Evolutionary conservation across 2,329 filamentous ascomycete genomes (phyloP).

Genomic region (Trichoderma aggressivum): DNA sequence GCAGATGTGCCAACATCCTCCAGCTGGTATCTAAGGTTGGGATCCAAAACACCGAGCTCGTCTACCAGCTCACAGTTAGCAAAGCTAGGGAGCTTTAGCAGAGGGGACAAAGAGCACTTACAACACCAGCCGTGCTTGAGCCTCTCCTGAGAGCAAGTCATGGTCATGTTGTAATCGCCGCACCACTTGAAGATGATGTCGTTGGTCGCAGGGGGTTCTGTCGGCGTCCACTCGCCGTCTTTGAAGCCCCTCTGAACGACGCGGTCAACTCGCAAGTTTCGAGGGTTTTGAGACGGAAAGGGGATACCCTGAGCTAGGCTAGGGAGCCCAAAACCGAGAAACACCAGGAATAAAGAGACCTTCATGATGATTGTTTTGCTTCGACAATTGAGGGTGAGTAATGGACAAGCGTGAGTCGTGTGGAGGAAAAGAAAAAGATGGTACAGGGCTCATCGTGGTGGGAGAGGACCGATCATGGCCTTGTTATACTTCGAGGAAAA

Average conservation of each 20-base stretch:
- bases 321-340: not conserved
- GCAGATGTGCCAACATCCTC: not conserved
- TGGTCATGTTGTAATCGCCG: not conserved
- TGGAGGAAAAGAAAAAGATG: not conserved
- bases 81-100: not conserved
- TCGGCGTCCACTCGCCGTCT: not conserved
- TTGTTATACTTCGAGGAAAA: not conserved
- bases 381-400: not conserved
- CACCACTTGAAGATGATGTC: conserved; percentile 10
- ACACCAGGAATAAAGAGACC: not conserved
- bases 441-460: too few relatives aligned
- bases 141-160: not conserved
- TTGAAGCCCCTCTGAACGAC: not conserved
- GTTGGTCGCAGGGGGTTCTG: not conserved
- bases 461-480: not conserved
- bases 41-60: not conserved
- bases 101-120: not conserved
- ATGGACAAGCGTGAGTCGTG: not conserved
- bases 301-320: not conserved
- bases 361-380: not conserved
- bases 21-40: not conserved
- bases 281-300: not conserved
- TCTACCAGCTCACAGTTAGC: not conserved
- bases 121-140: conserved; percentile 9
- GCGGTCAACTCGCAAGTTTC: not conserved